These are phyloP conservation scores for Pseudogymnoascus destructans DNA, from an alignment of 2,329 filamentous ascomycete species.

Conservation along the genomic window DNA sequence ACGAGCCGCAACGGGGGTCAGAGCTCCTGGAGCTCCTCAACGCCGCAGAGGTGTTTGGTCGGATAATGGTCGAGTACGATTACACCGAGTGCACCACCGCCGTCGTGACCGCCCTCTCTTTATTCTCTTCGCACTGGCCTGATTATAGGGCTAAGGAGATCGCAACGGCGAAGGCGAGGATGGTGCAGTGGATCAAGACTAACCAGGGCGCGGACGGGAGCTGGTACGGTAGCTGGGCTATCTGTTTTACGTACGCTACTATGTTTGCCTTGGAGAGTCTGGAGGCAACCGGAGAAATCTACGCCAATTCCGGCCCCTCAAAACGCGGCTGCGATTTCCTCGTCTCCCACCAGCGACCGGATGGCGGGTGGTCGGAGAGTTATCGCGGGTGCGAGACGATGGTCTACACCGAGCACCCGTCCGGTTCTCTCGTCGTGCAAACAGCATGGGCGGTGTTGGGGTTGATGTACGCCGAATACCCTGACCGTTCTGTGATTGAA, in stretches of 20 bases:
- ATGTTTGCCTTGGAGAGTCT: conserved; percentile 94
- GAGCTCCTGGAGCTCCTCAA: conserved; percentile 75
- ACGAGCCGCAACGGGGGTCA: conserved; percentile 71
- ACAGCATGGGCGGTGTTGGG: conserved; percentile 83
- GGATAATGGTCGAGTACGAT: conserved; percentile 98
- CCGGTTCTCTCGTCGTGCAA: conserved; percentile 79
- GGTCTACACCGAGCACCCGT: conserved; percentile 59
- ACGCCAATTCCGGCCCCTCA: conserved; percentile 57
- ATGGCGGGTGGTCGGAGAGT: conserved; percentile 94
- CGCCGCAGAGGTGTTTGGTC: conserved; percentile 88
- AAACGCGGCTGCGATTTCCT: conserved; percentile 75
- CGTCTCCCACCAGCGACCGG: conserved; percentile 66
- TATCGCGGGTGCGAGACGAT: conserved; percentile 73
- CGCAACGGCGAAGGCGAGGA: conserved; percentile 53
- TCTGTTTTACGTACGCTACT: conserved; percentile 92
- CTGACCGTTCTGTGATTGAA: conserved; percentile 57
- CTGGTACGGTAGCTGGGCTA: conserved; percentile 97
- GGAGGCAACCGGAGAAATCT: conserved; percentile 67
- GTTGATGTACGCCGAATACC: conserved; percentile 71
- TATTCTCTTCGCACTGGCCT: conserved; percentile 73
- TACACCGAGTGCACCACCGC: conserved; percentile 97
- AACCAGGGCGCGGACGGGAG: conserved; percentile 71
- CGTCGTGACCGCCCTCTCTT: conserved; percentile 71
- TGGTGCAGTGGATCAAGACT: conserved; percentile 70
- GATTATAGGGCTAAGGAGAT: conserved; percentile 70